Conservation (phyloP, 2,329 filamentous ascomycete genomes). For the Whalleya microplaca region DNA sequence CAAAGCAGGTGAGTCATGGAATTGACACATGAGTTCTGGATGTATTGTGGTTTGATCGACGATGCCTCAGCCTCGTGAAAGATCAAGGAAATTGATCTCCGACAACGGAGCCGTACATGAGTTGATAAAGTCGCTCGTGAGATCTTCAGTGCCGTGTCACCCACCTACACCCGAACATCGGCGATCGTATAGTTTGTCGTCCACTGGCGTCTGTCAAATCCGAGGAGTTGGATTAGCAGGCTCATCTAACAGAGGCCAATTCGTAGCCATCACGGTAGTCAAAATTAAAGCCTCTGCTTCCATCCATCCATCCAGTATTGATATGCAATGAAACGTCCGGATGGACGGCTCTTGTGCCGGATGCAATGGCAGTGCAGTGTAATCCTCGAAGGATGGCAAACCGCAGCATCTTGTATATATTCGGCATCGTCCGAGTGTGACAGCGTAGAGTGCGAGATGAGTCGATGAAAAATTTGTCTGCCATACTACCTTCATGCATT, state of each 20-base stretch:
- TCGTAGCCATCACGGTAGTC: slow-evolving; percentile 7
- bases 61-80: slow-evolving; percentile 22
- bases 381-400: slow-evolving; percentile 11
- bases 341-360: slow-evolving; percentile 22
- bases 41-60: slow-evolving; percentile 10
- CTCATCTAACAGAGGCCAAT: neutral
- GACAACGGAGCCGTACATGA: slow-evolving; percentile 20
- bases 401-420: slow-evolving; percentile 14
- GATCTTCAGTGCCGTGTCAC: slow-evolving; percentile 2
- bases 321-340: slow-evolving; percentile 29
- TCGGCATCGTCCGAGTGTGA: slow-evolving; percentile 23
- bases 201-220: neutral
- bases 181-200: slow-evolving; percentile 8
- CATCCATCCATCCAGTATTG: slow-evolving; percentile 19
- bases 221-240: neutral
- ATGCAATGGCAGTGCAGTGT: slow-evolving; percentile 22
- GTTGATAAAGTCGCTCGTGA: slow-evolving; percentile 1
- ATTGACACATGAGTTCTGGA: neutral
- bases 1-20: slow-evolving; percentile 13
- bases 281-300: slow-evolving; percentile 10
- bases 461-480: slow-evolving; percentile 20
- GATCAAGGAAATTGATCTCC: slow-evolving; percentile 10
- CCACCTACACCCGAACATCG: slow-evolving; percentile 18
- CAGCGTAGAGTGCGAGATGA: slow-evolving; percentile 13
- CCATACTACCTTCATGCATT: slow-evolving; percentile 25